A percentile compares a stretch with the other conserved stretches of the same genome.
Evolutionary conservation across 1,139 yeast genomes (phyloP).

Genomic region (Debaryomycetaceae sp.): DNA sequence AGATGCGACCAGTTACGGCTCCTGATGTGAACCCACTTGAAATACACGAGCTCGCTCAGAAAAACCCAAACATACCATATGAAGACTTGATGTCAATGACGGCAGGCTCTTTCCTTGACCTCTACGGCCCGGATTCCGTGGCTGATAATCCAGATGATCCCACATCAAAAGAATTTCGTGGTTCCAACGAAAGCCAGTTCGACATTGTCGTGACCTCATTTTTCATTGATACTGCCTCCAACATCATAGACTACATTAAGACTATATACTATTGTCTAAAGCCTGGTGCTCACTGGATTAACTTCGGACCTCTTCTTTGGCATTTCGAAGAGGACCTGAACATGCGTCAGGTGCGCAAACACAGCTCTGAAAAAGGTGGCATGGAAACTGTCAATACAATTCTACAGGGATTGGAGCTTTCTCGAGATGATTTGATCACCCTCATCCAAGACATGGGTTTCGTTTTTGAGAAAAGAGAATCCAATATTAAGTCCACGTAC

Average conservation of each 20-base stretch:
- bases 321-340: slow-evolving; percentile 65
- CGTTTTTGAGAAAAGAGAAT: slow-evolving; percentile 41
- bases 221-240: slow-evolving; percentile 77
- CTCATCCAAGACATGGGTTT: slow-evolving; percentile 56
- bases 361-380: slow-evolving; percentile 22
- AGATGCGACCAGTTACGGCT: slow-evolving; percentile 46
- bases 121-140: slow-evolving; percentile 53
- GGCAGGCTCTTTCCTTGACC: slow-evolving; percentile 76
- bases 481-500: slow-evolving; percentile 50
- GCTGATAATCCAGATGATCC: slow-evolving; percentile 21
- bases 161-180: slow-evolving; percentile 40
- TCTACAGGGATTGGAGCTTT: slow-evolving; percentile 59
- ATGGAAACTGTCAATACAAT: slow-evolving; percentile 28
- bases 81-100: slow-evolving; percentile 68
- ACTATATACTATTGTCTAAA: slow-evolving; percentile 53
- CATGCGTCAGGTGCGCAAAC: slow-evolving; percentile 16
- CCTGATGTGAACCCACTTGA: slow-evolving; percentile 52
- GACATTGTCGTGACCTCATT: slow-evolving; percentile 68
- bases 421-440: slow-evolving; percentile 55
- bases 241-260: slow-evolving; percentile 65
- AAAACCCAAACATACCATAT: slow-evolving; percentile 40
- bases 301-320: slow-evolving; percentile 85
- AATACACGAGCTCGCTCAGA: slow-evolving; percentile 23
- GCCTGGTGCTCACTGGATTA: slow-evolving; percentile 69
- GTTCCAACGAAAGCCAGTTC: slow-evolving; percentile 33